A percentile compares a stretch with the other conserved stretches of the same genome.
phyloP scores from a whole-genome alignment of 164 flowering plant genomes.

The Vitis rupestris region DNA sequence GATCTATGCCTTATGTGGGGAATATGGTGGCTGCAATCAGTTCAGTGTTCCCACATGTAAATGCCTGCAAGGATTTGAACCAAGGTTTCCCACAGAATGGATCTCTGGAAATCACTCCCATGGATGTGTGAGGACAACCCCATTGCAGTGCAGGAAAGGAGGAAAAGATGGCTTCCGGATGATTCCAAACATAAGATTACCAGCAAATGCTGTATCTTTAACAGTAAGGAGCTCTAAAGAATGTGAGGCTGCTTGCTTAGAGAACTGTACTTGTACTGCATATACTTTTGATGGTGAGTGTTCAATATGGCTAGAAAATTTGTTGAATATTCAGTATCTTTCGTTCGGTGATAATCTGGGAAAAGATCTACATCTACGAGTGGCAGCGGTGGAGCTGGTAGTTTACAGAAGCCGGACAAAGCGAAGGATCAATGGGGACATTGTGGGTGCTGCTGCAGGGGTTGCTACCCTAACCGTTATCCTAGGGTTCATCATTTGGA shows the following conservation, averaged over 20 bases:
- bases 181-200: neutral
- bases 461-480: too few species aligned
- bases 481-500: neutral
- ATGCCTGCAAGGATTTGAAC: conserved; percentile 4
- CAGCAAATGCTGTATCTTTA: neutral
- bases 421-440: neutral
- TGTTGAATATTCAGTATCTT: neutral
- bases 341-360: neutral
- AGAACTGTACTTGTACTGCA: neutral
- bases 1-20: neutral
- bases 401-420: neutral
- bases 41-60: neutral
- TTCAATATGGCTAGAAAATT: neutral
- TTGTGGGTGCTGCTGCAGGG: neutral
- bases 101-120: neutral
- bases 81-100: neutral
- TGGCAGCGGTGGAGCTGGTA: neutral
- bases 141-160: neutral
- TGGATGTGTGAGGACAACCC: conserved; percentile 7
- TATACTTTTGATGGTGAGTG: conserved; percentile 2
- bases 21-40: neutral
- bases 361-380: neutral
- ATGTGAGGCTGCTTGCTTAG: neutral
- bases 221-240: neutral
- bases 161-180: neutral